Evolutionary conservation across 495 filamentous ascomycete species (phyloP), one percentile per base, ranked within the genome.

Genomic region (Aspergillus funiculosus): DNA sequence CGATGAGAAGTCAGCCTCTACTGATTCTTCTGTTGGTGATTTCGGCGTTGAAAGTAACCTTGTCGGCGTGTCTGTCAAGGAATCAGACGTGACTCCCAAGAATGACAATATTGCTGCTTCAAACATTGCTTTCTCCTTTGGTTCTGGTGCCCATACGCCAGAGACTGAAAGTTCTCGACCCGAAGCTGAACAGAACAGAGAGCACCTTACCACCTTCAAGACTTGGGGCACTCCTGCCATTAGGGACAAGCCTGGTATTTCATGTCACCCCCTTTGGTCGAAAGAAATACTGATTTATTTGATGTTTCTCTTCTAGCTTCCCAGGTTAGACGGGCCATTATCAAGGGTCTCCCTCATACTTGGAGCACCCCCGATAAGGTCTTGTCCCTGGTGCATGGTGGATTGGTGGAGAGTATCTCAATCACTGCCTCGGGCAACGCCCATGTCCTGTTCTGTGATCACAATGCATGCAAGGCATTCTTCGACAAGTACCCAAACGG

Each of bases 401-500:
- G 73, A 11, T 26, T 54, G 9, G 39, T 79, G 14, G 74, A 77
- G 35, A 62, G 60, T 34, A 36, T 51, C 21, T 35, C 25, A 11
- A 20, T 59, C 2, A 46, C 49, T 36, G 36, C 50, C 3, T 20
- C 49, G 5, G 56, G 52, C 6, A 54, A 38, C 17, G 66, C 67
- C 11, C 48, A 60, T 11, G 48, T 77, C 11, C 56, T 61, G 26
- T 79, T 77, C 57, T 59, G 68, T 32, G 57, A 68, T 6, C 39
- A 55, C 6, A 61, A 56, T 14, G 66, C 64, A 5, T 69, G 61
- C 44, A 42, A 59, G 32, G 62, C 61, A 2, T 74, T 62, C 50
- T 70, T 66, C 48, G 56, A 62, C 8, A 61, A 56, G 19, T 68
- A 71, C 13, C 62, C 53, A 19, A 74, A 74, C 29, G 72, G 72